Base-by-base conservation (phyloP, 495 filamentous ascomycete genomes). In the Penicillium mononematosum region DNA sequence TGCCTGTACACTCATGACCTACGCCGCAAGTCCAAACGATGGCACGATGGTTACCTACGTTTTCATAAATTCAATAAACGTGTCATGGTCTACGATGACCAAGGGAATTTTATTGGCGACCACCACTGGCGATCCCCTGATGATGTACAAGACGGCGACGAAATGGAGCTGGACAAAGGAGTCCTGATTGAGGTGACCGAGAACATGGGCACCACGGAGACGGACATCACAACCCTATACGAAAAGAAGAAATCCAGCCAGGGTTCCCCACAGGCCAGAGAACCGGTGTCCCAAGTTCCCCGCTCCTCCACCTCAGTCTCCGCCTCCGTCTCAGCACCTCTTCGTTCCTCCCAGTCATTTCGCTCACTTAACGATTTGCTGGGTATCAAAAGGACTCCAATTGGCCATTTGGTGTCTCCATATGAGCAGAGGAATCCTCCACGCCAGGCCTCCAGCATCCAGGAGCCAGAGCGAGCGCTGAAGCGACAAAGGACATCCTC, bases 61-160 rank as follows among this genome's bases (percentile, higher is more conserved):
- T 96, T 85, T 65, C 92, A 97, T 68, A 88, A 89, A 2, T 95
- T 95, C 79, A 97, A 97, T 73, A 90, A 87, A 61, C 85, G 92
- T 4, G 76, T 91, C 39, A 96, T 97, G 92, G 88, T 94, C 20
- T 93, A 93, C 63, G 92, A 97, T 67, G 84, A 85, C 16, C 74
- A 78, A 17, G 82, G 89, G 0, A 90, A 94, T 70, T 89, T 86
- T 59, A 78, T 96, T 27, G 92, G 91, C 9, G 92, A 97, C 64
- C 83, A 83, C 25, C 90, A 96, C 65, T 94, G 88, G 89, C 83
- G 82, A 39, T 80, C 86, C 20, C 79, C 79, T 46, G 81, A 78
- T 47, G 78, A 81, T 10, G 64, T 89, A 4, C 81, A 87, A 29
- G 86, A 86, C 58, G 92, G 92, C 16, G 91, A 96, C 60, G 91